Evolutionary conservation across 495 filamentous ascomycete species (phyloP).

Genomic region (Chaetomium cochliodes): DNA sequence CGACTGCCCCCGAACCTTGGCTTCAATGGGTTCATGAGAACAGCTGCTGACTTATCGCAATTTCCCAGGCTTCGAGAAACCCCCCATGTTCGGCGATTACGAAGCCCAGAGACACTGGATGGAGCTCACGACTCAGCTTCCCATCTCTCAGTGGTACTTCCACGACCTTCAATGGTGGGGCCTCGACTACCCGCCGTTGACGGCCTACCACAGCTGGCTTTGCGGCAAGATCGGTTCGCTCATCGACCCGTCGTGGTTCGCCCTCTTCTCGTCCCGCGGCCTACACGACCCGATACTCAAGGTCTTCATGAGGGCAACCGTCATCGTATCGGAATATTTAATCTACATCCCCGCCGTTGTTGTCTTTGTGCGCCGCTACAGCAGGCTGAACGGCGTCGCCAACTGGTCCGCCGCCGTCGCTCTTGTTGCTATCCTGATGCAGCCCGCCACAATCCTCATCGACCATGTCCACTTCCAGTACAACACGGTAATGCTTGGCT

Average conservation of each 20-base stretch:
- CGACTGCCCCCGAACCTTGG: conserved; percentile 12
- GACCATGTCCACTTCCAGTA: conserved; percentile 99
- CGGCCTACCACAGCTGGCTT: conserved; percentile 95
- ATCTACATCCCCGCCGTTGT: conserved; percentile 83
- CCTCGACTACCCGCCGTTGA: conserved; percentile 94
- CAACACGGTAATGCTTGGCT: conserved; percentile 95
- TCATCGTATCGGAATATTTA: conserved; percentile 84
- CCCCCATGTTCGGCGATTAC: conserved; percentile 94
- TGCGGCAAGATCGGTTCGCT: conserved; percentile 78
- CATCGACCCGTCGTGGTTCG: conserved; percentile 84
- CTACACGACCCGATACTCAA: conserved; percentile 76
- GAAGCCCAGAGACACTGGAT: conserved; percentile 99
- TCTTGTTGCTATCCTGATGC: conserved; percentile 84
- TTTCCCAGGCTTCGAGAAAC: conserved; percentile 64
- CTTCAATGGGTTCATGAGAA: no score
- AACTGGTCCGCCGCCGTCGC: conserved; percentile 80
- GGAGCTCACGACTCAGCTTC: conserved; percentile 88
- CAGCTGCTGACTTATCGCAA: conserved; percentile 1
- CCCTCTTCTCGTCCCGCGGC: conserved; percentile 78
- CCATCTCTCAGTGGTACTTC: conserved; percentile 93
- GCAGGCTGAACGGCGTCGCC: conserved; percentile 64
- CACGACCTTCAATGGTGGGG: conserved; percentile 98
- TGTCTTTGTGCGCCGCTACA: conserved; percentile 76
- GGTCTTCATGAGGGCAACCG: conserved; percentile 91
- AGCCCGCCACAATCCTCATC: conserved; percentile 86